Evolutionary conservation across 139 green algal species (phyloP), one percentile per base, ranked within the genome.

Genomic region (Chlorella sp.): DNA sequence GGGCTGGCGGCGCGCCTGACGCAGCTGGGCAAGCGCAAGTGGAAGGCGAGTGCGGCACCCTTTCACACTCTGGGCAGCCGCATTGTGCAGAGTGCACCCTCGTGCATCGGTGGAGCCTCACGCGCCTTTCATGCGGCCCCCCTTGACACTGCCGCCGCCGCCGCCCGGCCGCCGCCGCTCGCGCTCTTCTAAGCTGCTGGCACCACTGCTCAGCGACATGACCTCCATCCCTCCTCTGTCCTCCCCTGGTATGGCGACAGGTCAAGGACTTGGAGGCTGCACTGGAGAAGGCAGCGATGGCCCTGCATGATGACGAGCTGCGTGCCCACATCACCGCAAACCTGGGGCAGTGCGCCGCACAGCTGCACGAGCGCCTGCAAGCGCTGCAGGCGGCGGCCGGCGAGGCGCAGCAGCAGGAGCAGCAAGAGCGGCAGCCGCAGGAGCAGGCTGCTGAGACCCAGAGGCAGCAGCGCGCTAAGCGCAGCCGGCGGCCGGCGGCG

Each of bases 331-430:
- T 83, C 60, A 64, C 40, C 20, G 58, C 28, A 40, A 83, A 83
- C 60, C 41, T 83, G 60, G 36, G 30, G 41, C 40, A 69, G 14
- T 83, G 77, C 41, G 77, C 77, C 28, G 34, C 30, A 3, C 56
- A 69, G 14, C 77, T 83, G 58, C 77, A 74, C 41, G 77, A 83
- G 58, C 77, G 77, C 3, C 60, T 83, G 77, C 58, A 20, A 30
- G 56, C 76, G 16, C 38, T 76, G 40, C 69, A 75, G 70, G n/a
- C n/a, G 48, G 2, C 17, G 11, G 28, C 44, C 2, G 76, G 28
- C 19, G 51, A n/a, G 22, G 43, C 36, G 34, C 28, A 40, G 43
- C 7, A 40, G 73, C 30, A 28, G 34, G 17, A 44, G 34, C 72
- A 60, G 43, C 16, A 6, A 7, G 1, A 51, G 36, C 38, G n/a